Evolutionary conservation across 352 stramenopile genomes (phyloP).

Genomic region (Phytophthora pseudosyringae): DNA sequence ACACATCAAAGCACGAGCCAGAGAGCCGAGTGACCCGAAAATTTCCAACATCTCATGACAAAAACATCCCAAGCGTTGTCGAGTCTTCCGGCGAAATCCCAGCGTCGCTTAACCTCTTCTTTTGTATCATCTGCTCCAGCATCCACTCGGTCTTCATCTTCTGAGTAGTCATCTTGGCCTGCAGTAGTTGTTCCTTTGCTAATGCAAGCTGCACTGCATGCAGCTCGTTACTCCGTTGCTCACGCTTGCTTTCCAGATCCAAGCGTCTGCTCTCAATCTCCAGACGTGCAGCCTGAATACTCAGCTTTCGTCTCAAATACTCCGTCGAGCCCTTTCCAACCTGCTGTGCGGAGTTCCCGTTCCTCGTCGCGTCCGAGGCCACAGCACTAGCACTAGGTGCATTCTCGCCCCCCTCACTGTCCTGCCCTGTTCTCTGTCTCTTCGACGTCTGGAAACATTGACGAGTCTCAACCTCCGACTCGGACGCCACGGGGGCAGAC

Average conservation of each 20-base stretch:
- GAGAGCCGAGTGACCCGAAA: constrained; percentile 20
- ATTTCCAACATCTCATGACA: constrained; percentile 31
- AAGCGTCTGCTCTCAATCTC: constrained; percentile 53
- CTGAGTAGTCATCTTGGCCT: constrained; percentile 52
- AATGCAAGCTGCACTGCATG: constrained; percentile 55
- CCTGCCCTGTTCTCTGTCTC: constrained; percentile 12
- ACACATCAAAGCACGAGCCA: constrained; percentile 13
- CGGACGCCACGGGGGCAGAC: not conserved
- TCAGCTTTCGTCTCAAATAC: constrained; percentile 49
- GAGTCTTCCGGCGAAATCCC: constrained; percentile 50
- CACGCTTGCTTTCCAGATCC: constrained; percentile 55
- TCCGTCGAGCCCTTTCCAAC: constrained; percentile 31
- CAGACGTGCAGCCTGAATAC: constrained; percentile 45
- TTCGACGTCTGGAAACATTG: constrained; percentile 22
- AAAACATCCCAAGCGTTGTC: constrained; percentile 32
- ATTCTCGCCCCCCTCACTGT: constrained; percentile 11
- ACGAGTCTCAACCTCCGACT: constrained; percentile 16
- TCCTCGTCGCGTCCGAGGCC: not conserved
- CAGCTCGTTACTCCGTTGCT: constrained; percentile 43
- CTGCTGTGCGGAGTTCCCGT: constrained; percentile 3
- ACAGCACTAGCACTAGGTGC: not conserved
- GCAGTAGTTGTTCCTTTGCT: constrained; percentile 60
- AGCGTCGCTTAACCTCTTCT: constrained; percentile 54
- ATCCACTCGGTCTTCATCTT: constrained; percentile 62
- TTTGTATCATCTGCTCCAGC: constrained; percentile 60